Percentiles rank a stretch among this genome's conserved stretches.
Evolutionary conservation across 805 yeast genomes (phyloP).

Genomic region (Jamesozyma piceae): DNA sequence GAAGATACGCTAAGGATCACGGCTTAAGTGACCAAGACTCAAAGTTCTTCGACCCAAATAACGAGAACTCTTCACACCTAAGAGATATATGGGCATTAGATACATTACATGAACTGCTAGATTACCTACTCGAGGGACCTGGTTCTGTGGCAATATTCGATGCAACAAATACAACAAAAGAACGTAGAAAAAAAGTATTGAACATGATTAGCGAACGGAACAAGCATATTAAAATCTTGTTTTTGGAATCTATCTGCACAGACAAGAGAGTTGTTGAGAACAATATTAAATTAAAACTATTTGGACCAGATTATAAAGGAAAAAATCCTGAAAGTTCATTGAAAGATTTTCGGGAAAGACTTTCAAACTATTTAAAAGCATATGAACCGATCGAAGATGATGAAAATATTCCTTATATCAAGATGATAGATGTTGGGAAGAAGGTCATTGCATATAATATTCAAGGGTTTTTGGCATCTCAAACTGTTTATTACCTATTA

Average conservation of each 20-base stretch:
- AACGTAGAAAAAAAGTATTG: slow-evolving; percentile 51
- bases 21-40: slow-evolving; percentile 53
- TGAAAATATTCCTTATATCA: slow-evolving; percentile 72
- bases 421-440: slow-evolving; percentile 93
- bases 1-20: slow-evolving; percentile 47
- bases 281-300: slow-evolving; percentile 73
- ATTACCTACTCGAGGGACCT: slow-evolving; percentile 66
- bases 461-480: slow-evolving; percentile 82
- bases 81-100: slow-evolving; percentile 96
- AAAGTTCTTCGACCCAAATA: slow-evolving; percentile 76
- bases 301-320: slow-evolving; percentile 85
- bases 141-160: slow-evolving; percentile 92
- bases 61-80: slow-evolving; percentile 49
- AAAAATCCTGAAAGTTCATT: slow-evolving; percentile 79
- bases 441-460: slow-evolving; percentile 89
- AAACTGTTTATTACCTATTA: slow-evolving; percentile 79
- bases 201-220: slow-evolving; percentile 47
- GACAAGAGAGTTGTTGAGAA: slow-evolving; percentile 71
- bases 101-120: slow-evolving; percentile 73
- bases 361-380: slow-evolving; percentile 76
- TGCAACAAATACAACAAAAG: slow-evolving; percentile 69
- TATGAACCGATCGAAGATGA: slow-evolving; percentile 83
- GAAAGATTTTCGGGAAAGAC: slow-evolving; percentile 70
- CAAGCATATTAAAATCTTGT: slow-evolving; percentile 66
- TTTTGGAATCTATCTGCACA: slow-evolving; percentile 79